phyloP scores from a whole-genome alignment of 2,329 filamentous ascomycete genomes.

The Colletotrichum aenigma region DNA sequence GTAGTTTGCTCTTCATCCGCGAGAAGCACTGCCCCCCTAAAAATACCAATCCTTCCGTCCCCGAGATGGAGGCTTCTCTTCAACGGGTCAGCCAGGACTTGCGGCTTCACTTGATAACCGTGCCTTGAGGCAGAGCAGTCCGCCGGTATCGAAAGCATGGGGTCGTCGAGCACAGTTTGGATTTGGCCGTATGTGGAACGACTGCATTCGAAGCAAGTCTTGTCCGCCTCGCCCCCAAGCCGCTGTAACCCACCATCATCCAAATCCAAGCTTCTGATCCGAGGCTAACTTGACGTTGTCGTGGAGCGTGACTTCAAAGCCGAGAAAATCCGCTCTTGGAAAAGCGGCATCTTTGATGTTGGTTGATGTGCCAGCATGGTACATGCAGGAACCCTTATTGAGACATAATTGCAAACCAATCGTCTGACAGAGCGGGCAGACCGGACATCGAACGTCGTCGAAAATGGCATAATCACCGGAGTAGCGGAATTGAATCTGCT shows the following conservation, averaged over 20 bases:
- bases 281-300: background rate
- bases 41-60: background rate
- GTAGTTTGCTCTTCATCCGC: background rate
- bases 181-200: background rate
- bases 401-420: background rate
- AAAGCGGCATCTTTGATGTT: background rate
- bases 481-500: background rate
- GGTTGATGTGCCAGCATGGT: background rate
- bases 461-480: background rate
- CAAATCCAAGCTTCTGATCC: background rate
- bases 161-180: background rate
- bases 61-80: background rate
- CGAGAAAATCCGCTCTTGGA: background rate
- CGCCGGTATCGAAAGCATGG: background rate
- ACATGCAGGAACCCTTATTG: slow-evolving; percentile 11
- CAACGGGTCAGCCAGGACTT: background rate
- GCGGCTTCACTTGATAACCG: background rate
- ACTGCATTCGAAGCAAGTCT: background rate
- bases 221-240: background rate
- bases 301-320: background rate
- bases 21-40: background rate
- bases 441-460: background rate
- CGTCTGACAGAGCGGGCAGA: background rate
- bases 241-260: background rate
- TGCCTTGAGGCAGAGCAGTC: background rate